Evolutionary conservation across 1,284 basidiomycete genomes (phyloP).

Genomic region (Chalciporus sp.): DNA sequence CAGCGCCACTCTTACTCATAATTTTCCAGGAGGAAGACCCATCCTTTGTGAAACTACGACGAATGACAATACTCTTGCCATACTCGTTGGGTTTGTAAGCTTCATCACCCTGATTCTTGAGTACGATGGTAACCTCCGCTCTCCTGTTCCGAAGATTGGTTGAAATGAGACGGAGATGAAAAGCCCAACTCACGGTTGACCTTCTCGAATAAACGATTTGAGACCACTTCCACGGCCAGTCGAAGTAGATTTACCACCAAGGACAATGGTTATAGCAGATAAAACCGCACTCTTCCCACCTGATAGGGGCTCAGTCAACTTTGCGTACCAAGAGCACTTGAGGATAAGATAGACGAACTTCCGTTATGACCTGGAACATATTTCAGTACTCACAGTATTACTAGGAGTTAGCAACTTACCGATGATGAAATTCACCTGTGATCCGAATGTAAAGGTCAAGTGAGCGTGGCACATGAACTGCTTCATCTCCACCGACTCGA

Average conservation of each 20-base stretch:
- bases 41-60: constrained; percentile 78
- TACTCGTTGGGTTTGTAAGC: constrained; percentile 86
- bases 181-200: constrained; percentile 62
- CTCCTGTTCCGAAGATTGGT: constrained; percentile 22
- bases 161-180: not conserved
- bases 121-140: constrained; percentile 75
- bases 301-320: constrained; percentile 29
- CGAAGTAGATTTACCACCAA: constrained; percentile 89
- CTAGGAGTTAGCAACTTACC: constrained; percentile 46
- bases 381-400: constrained; percentile 2
- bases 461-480: constrained; percentile 98
- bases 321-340: not conserved
- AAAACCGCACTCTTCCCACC: constrained; percentile 96
- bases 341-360: constrained; percentile 49
- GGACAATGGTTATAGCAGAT: constrained; percentile 90
- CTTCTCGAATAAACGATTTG: constrained; percentile 89
- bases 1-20: constrained; percentile 65
- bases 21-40: constrained; percentile 86
- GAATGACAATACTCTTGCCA: constrained; percentile 84
- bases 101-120: constrained; percentile 90
- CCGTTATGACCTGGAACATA: constrained; percentile 63
- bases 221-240: constrained; percentile 89
- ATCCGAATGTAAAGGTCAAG: constrained; percentile 81
- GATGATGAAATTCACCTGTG: constrained; percentile 96
- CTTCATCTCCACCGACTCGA: constrained; percentile 83